Percentiles rank a stretch among this genome's conserved stretches.
Evolutionary conservation across 352 stramenopile species (phyloP).

Genomic region (Pythium guiyangense): DNA sequence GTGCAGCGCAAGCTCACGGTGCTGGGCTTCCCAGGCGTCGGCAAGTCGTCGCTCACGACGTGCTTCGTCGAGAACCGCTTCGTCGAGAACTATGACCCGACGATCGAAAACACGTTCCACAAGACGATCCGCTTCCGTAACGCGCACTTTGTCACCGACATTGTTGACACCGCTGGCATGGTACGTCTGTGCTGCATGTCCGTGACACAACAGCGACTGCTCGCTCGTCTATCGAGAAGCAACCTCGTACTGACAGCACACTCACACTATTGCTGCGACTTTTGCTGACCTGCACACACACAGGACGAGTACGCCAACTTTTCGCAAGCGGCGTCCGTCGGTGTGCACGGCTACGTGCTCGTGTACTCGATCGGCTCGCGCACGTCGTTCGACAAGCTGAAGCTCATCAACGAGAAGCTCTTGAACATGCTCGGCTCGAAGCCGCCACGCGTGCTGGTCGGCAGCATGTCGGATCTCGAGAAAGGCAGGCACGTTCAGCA

Average conservation of each 20-base stretch:
- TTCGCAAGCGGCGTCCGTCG: conserved; percentile 93
- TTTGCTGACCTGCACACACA: background rate
- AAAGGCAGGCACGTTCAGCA: conserved; percentile 73
- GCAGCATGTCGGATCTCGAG: conserved; percentile 94
- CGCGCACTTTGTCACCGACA: conserved; percentile 95
- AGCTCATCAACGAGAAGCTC: conserved; percentile 93
- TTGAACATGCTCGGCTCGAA: conserved; percentile 93
- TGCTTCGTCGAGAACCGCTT: conserved; percentile 93
- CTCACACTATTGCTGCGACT: background rate
- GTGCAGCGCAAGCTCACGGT: conserved; percentile 95
- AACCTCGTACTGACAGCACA: conserved; percentile 2
- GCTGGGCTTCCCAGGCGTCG: conserved; percentile 92
- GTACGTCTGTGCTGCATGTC: conserved; percentile 19
- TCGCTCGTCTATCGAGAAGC: background rate
- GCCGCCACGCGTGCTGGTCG: conserved; percentile 92
- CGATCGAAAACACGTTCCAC: conserved; percentile 96
- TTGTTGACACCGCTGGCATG: conserved; percentile 97
- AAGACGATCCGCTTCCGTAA: conserved; percentile 96
- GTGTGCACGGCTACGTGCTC: conserved; percentile 94
- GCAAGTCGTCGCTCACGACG: conserved; percentile 94
- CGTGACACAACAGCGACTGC: too few species aligned
- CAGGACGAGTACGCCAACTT: conserved; percentile 96
- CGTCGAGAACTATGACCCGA: conserved; percentile 93
- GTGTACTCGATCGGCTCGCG: conserved; percentile 93
- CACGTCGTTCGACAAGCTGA: conserved; percentile 93